Evolutionary conservation across 495 filamentous ascomycete species (phyloP), one percentile per base, ranked within the genome.

Genomic region (Hyaloscypha finlandica): DNA sequence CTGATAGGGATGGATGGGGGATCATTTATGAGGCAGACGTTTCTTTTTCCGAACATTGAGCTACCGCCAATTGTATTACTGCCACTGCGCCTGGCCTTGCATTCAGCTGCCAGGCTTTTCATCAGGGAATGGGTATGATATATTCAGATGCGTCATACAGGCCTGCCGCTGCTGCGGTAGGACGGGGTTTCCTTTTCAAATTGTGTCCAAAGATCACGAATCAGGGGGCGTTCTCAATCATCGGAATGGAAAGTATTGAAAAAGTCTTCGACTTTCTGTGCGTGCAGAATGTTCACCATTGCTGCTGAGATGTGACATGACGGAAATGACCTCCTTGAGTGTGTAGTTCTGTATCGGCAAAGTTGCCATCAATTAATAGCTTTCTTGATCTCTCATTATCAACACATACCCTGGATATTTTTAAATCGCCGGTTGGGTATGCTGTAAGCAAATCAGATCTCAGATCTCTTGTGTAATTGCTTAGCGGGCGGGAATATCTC

Each of bases 31-130:
- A 12, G 9, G 42, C 33, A 16, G 22, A 30, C 6, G 22, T 66
- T 65, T 59, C 51, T 70, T 61, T 69, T 63, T 52, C n/a, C n/a
- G 20, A 20, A 12, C 30, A 37, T 65, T 59, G 32, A 60, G 35
- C 16, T 60, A 51, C 32, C 29, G 25, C 33, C 16, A 19, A 60
- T 64, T 68, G 63, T 70, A 67, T 65, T 67, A 64, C 42, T 67
- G 68, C 64, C 57, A 42, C 30, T 68, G 63, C 55, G 58, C 33
- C 61, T 69, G 11, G 22, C 31, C 61, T 64, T 39, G n/a, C 25
- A 56, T 64, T 53, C 42, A 20, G 59, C 25, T 22, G 62, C 48
- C n/a, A 35, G 63, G 58, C 12, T 59, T 69, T 69, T 69, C 62
- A 33, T 60, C 11, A 45, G 35, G 39, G 29, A 29, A 63, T 64